These are phyloP conservation scores for Penicillium atrosanguineum DNA, from an alignment of 495 filamentous ascomycete species.

Conservation along the genomic window DNA sequence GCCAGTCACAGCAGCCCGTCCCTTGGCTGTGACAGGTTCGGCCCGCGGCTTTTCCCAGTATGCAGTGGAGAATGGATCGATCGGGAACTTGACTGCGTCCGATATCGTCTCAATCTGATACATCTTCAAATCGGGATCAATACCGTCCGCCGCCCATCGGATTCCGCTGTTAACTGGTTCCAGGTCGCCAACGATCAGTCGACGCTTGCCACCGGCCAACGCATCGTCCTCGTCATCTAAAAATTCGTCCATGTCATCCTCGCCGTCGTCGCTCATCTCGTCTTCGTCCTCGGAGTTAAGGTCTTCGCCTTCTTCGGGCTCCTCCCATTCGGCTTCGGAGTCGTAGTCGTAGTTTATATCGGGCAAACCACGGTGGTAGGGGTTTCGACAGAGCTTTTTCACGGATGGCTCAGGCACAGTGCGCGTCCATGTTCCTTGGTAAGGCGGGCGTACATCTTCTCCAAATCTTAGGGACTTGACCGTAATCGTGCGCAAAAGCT, in stretches of 20 bases:
- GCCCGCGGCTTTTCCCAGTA: conserved; percentile 66
- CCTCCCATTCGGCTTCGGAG: conserved; percentile 94
- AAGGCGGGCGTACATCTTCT: conserved; percentile 88
- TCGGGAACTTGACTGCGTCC: conserved; percentile 52
- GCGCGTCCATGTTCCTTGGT: conserved; percentile 78
- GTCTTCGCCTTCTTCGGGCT: conserved; percentile 77
- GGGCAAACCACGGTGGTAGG: conserved; percentile 59
- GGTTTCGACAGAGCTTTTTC: conserved; percentile 64
- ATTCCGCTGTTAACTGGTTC: conserved; percentile 74
- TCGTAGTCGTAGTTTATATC: conserved; percentile 91
- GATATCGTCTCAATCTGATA: conserved; percentile 73
- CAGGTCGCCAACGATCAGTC: conserved; percentile 62
- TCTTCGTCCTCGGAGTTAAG: conserved; percentile 79
- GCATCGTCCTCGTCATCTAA: conserved; percentile 52
- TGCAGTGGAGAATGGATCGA: conserved; percentile 78
- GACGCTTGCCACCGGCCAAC: conserved; percentile 38
- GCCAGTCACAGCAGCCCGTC: conserved; percentile 8
- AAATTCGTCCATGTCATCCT: conserved; percentile 55
- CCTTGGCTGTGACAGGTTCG: conserved; percentile 6
- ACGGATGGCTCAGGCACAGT: conserved; percentile 46
- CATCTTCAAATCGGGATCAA: conserved; percentile 42
- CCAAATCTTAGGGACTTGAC: conserved; percentile 79
- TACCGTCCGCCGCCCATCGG: conserved; percentile 68
- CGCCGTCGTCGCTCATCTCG: conserved; percentile 49
- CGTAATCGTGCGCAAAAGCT: conserved; percentile 60